phyloP scores from a whole-genome alignment of 371 early-diverging fungal genomes.

The Mucor piriformis region DNA sequence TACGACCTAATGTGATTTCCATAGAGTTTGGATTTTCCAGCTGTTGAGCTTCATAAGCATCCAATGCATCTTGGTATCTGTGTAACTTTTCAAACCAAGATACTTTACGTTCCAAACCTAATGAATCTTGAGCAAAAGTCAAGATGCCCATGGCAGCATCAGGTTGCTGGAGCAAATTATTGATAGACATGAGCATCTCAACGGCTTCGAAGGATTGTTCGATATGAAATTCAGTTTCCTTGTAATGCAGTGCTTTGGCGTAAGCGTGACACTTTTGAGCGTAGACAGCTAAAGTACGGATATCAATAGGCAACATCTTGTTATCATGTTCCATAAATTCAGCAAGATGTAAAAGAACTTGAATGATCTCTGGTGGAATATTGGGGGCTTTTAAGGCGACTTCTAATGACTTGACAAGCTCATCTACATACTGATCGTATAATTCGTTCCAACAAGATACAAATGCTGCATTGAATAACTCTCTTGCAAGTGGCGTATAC shows the following conservation, averaged over 20 bases:
- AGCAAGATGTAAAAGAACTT: slow-evolving; percentile 90
- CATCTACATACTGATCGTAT: slow-evolving; percentile 90
- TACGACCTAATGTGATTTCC: slow-evolving; percentile 82
- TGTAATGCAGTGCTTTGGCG: slow-evolving; percentile 96
- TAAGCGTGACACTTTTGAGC: slow-evolving; percentile 95
- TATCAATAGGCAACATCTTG: slow-evolving; percentile 92
- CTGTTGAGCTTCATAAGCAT: slow-evolving; percentile 86
- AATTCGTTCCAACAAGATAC: slow-evolving; percentile 97
- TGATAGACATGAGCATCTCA: slow-evolving; percentile 92
- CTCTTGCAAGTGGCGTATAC: slow-evolving; percentile 84
- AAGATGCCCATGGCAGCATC: slow-evolving; percentile 97
- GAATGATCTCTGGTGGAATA: slow-evolving; percentile 92
- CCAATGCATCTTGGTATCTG: slow-evolving; percentile 94
- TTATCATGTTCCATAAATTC: slow-evolving; percentile 99
- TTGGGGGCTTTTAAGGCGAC: slow-evolving; percentile 84
- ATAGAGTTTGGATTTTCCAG: slow-evolving; percentile 75
- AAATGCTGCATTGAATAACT: slow-evolving; percentile 97
- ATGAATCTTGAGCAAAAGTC: slow-evolving; percentile 85
- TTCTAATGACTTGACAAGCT: slow-evolving; percentile 85
- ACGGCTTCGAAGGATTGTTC: slow-evolving; percentile 87
- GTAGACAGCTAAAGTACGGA: slow-evolving; percentile 86
- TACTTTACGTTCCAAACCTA: slow-evolving; percentile 86
- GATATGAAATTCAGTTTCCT: slow-evolving; percentile 92
- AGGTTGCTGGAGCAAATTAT: slow-evolving; percentile 93
- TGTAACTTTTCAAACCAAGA: slow-evolving; percentile 95